Conservation (phyloP, 306 rosid genomes). For the Inga laurina region DNA sequence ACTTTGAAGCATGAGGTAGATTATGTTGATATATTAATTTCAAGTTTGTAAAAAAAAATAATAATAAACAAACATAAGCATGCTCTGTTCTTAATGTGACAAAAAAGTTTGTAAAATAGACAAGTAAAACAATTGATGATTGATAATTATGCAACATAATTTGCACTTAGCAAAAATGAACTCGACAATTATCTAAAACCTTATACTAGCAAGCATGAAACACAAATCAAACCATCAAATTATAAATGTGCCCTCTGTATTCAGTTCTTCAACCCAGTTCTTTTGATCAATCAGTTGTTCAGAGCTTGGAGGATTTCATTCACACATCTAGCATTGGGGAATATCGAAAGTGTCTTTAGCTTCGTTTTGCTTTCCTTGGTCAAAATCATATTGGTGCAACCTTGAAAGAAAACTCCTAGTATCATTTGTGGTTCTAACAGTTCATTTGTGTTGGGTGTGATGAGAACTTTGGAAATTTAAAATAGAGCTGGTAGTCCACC, state of each 20-base stretch:
- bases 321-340: slow-evolving; percentile 87
- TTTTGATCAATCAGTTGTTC: slow-evolving; percentile 44
- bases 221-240: too few relatives aligned
- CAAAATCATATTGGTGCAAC: slow-evolving; percentile 56
- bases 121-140: not conserved
- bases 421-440: slow-evolving; percentile 20
- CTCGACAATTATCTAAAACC: not conserved
- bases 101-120: not conserved
- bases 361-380: slow-evolving; percentile 86
- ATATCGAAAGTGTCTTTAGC: slow-evolving; percentile 81
- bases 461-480: not conserved
- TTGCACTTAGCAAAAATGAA: not conserved
- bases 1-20: too few relatives aligned
- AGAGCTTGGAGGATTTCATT: slow-evolving; percentile 83
- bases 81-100: not conserved
- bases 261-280: slow-evolving; percentile 50
- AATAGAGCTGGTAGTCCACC: not conserved
- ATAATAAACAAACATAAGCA: too few relatives aligned
- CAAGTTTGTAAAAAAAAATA: too few relatives aligned
- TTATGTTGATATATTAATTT: too few relatives aligned
- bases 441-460: not conserved
- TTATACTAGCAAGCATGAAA: too few relatives aligned
- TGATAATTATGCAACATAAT: not conserved
- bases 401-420: slow-evolving; percentile 56
- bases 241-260: slow-evolving; percentile 65